Base-by-base conservation (phyloP, 441 rosid genomes). In the Iberis amara region DNA sequence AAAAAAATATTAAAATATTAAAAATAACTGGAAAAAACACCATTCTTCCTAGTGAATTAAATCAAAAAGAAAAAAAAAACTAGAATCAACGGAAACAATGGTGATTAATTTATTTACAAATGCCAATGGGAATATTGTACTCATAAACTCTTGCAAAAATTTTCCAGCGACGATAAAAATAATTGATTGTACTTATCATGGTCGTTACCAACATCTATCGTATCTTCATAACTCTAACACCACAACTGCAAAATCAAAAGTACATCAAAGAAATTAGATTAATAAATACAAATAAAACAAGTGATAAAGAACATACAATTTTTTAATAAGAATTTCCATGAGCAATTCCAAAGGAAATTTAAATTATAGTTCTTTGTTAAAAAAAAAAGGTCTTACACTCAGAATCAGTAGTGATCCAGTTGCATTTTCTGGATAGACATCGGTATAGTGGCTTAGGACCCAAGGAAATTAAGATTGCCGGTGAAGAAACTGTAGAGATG, bases 381-480 rank as follows among this genome's bases (percentile, higher is more conserved):
- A 31, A 42, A 18, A 9, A 7, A 40, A 39, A 53, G 5, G 8
- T 18, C 79, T 67, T 81, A 90, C 98, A 90, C 43, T 86, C 96
- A 9, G 96, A 66, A 55, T 90, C 96, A 11, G 95, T 85, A 39
- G 98, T 86, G 76, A 86, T 90, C 98, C 98, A 90, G 37, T 78
- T 86, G 31, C 79, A 88, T 77, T 71, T 90, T 46, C 73, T 73
- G 36, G 70, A 13, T 27, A 48, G 30, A 53, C 72, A 43, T 67
- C 70, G 15, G 46, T 27, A 39, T 3, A 32, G 51, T 37, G 79
- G 74, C 63, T 75, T 69, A n/a, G 79, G 75, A 35, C 47, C 74
- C 36, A 83, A 42, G 23, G 86, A 72, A 13, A 63, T 35, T 14
- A 65, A 47, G 7, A 40, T 66, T 73, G 47, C 50, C 68, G 48